Percentiles rank a stretch among this genome's conserved stretches.
Evolutionary conservation across 331 rosid species (phyloP).

Genomic region (Spiraea crenata): DNA sequence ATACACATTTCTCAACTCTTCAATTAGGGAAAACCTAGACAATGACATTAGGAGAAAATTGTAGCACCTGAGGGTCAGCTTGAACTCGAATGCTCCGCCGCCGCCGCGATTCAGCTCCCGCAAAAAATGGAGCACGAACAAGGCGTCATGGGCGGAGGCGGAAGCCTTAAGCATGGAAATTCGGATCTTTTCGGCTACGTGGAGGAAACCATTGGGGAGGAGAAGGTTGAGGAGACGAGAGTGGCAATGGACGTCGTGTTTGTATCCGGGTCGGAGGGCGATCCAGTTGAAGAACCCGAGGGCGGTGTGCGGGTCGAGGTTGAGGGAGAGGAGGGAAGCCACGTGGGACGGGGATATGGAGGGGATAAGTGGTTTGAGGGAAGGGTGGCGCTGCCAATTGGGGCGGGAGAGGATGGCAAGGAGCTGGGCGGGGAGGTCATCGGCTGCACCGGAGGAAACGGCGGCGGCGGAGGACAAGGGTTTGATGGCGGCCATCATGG

Average conservation of each 20-base stretch:
- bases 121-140: constrained; percentile 11
- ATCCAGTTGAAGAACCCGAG: constrained; percentile 26
- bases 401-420: constrained; percentile 21
- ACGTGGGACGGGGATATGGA: constrained; percentile 27
- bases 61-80: constrained; percentile 25
- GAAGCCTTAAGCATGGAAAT: constrained; percentile 27
- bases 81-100: not conserved
- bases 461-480: not conserved
- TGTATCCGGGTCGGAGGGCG: constrained; percentile 13
- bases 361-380: constrained; percentile 3
- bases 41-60: constrained; percentile 21
- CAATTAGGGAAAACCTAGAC: constrained; percentile 11
- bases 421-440: constrained; percentile 17
- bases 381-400: constrained; percentile 30
- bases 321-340: constrained; percentile 17
- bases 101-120: not conserved
- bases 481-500: not conserved
- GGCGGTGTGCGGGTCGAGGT: constrained; percentile 21
- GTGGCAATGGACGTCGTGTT: constrained; percentile 16
- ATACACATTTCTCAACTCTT: constrained; percentile 16
- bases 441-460: not conserved
- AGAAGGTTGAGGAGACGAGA: constrained; percentile 15
- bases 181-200: constrained; percentile 16
- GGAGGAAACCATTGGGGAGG: constrained; percentile 12
- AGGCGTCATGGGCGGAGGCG: constrained; percentile 9